Evolutionary conservation across 257 asterid genomes (phyloP), one percentile per base, ranked within the genome.

Genomic region (Misopates orontium): DNA sequence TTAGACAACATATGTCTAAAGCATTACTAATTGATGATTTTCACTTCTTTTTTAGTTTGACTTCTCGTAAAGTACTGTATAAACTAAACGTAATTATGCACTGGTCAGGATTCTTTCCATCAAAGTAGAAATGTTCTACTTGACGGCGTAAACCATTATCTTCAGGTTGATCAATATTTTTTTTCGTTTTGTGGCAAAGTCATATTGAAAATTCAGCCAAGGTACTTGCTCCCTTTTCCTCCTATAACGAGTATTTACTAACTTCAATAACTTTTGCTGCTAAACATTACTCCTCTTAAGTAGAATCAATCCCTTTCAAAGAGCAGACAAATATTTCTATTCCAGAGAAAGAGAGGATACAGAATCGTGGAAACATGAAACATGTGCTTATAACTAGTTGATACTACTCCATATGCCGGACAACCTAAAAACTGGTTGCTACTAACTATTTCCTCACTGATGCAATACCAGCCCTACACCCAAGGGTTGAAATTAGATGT

Each of bases 401-500:
- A n/a, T n/a, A n/a, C n/a, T n/a, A n/a, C n/a, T n/a, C n/a, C n/a
- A n/a, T n/a, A n/a, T n/a, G n/a, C n/a, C n/a, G n/a, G n/a, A n/a
- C n/a, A n/a, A n/a, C n/a, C n/a, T 28, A 28, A 28, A 28, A 28
- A 2, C 36, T 45, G 51, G 15, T 45, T n/a, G 51, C 51, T 45
- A 45, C 51, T 13, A 2, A 45, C 51, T 45, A 45, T 13, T 45
- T 45, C 11, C 51, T 16, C 18, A 10, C 48, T 42, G 48, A 42
- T 0, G 48, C 16, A 6, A 42, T 42, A 52, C 50, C 22, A 21
- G 44, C 59, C 44, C 23, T 55, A 48, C 21, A 18, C 60, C 36
- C 57, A 56, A 20, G 66, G n/a, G 23, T 31, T 25, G 15, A 50
- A 41, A 14, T 55, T 24, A 31, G 54, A n/a, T n/a, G n/a, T n/a